Conservation (phyloP, 2,329 filamentous ascomycete genomes). For the Nannizziopsis barbatae region DNA sequence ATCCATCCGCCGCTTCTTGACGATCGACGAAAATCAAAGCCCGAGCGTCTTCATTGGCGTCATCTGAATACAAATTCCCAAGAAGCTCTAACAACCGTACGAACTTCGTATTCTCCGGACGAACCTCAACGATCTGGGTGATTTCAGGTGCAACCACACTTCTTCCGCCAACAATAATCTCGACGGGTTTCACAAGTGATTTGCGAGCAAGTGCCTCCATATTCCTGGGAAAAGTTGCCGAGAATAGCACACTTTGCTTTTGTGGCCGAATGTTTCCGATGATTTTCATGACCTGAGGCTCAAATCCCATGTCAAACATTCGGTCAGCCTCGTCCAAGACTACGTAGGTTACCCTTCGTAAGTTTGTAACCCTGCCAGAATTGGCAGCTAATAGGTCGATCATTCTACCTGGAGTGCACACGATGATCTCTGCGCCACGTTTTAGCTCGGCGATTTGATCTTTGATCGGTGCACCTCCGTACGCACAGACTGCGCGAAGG, state of each 20-base stretch:
- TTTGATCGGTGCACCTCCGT: slow-evolving; percentile 89
- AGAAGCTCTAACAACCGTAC: slow-evolving; percentile 71
- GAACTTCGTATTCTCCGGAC: slow-evolving; percentile 74
- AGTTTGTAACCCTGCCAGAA: slow-evolving; percentile 82
- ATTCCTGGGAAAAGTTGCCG: slow-evolving; percentile 86
- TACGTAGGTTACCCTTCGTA: slow-evolving; percentile 80
- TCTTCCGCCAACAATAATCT: slow-evolving; percentile 83
- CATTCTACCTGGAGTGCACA: slow-evolving; percentile 88
- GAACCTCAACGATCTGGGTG: slow-evolving; percentile 81
- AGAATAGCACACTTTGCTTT: slow-evolving; percentile 89
- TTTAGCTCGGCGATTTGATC: slow-evolving; percentile 96
- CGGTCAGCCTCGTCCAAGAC: slow-evolving; percentile 95
- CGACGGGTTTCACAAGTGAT: slow-evolving; percentile 69
- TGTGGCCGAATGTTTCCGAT: slow-evolving; percentile 84
- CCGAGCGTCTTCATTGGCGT: slow-evolving; percentile 77
- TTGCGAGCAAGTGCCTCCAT: slow-evolving; percentile 88
- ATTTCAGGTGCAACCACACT: slow-evolving; percentile 61
- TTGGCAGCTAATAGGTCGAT: slow-evolving; percentile 93
- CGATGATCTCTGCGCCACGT: slow-evolving; percentile 85
- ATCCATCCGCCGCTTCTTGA: slow-evolving; percentile 76
- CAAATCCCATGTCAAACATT: slow-evolving; percentile 99
- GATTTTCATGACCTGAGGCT: slow-evolving; percentile 96
- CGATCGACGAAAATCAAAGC: slow-evolving; percentile 85
- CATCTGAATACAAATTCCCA: slow-evolving; percentile 62
- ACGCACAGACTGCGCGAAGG: slow-evolving; percentile 79